These are phyloP conservation scores for Nemania sp. DNA, from an alignment of 2,329 filamentous ascomycete genomes.

Conservation along the genomic window DNA sequence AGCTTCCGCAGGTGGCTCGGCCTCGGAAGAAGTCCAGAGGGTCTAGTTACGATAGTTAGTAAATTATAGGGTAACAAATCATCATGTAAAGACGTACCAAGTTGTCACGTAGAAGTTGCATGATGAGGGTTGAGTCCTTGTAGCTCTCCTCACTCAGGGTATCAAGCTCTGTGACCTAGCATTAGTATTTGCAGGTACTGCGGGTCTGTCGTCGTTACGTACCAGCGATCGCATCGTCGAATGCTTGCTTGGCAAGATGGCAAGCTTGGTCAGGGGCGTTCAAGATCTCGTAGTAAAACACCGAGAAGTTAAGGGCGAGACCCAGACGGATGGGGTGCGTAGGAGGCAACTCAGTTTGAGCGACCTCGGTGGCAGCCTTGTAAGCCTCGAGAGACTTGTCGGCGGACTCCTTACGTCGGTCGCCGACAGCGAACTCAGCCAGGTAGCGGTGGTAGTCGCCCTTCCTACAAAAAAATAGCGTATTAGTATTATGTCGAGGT, in stretches of 20 bases:
- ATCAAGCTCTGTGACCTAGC: constrained; percentile 78
- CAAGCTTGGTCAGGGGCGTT: constrained; percentile 98
- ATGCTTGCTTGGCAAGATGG: constrained; percentile 96
- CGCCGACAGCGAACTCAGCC: constrained; percentile 93
- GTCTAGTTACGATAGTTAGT: constrained; percentile 68
- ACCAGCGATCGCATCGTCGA: constrained; percentile 94
- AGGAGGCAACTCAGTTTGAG: constrained; percentile 87
- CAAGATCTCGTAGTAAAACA: constrained; percentile 99
- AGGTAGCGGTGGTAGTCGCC: constrained; percentile 99
- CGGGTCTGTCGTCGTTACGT: constrained; percentile 38
- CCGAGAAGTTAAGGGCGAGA: constrained; percentile 94
- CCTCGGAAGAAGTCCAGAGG: constrained; percentile 99
- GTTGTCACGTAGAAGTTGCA: constrained; percentile 98
- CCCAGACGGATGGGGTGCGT: constrained; percentile 94
- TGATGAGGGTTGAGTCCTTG: constrained; percentile 98
- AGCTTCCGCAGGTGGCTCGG: constrained; percentile 75
- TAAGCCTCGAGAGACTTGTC: constrained; percentile 96
- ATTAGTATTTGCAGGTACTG: constrained; percentile 43
- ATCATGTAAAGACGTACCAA: constrained; percentile 68
- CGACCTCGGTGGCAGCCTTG: constrained; percentile 92
- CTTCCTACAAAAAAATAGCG: constrained; percentile 76
- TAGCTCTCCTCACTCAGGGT: constrained; percentile 98
- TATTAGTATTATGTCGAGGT: constrained; percentile 36
- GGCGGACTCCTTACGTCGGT: constrained; percentile 94
- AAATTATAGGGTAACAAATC: neutral